Conservation (phyloP, 257 asterid genomes). For the Linderniella brevidens region DNA sequence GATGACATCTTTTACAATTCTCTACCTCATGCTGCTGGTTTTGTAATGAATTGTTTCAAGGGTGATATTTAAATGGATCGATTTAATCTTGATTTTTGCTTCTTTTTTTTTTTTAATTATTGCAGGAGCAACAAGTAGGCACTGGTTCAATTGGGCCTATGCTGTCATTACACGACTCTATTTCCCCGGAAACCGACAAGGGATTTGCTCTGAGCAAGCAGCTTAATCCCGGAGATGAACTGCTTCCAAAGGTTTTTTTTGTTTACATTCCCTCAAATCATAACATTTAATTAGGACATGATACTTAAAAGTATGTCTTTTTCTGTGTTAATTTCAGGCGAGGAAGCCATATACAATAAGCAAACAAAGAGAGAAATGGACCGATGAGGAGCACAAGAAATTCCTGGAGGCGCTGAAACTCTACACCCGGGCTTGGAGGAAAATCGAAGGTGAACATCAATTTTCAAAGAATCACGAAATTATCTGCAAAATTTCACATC, state of each 20-base stretch:
- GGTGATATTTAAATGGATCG: too few species aligned
- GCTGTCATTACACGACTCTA: too few species aligned
- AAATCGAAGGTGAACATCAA: conserved; percentile 55
- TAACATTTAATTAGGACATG: neutral
- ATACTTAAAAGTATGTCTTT: neutral
- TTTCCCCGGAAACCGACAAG: too few species aligned
- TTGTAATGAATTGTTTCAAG: too few species aligned
- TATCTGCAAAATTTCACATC: too few species aligned
- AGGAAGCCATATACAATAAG: conserved; percentile 86
- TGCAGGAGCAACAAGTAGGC: too few species aligned
- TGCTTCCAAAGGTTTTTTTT: conserved; percentile 38
- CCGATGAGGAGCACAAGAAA: conserved; percentile 76
- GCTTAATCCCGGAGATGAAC: conserved; percentile 24
- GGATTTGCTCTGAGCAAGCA: too few species aligned
- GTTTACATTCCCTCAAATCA: neutral
- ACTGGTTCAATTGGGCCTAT: too few species aligned
- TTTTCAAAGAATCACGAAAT: neutral
- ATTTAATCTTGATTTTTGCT: too few species aligned
- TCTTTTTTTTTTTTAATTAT: too few species aligned
- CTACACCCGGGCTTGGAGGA: conserved; percentile 90
- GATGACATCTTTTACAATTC: too few species aligned
- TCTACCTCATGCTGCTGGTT: too few species aligned
- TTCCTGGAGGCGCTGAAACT: conserved; percentile 82
- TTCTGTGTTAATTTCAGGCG: conserved; percentile 19
- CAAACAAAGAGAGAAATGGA: conserved; percentile 94